A percentile compares a stretch with the other conserved stretches of the same genome.
Conservation (phyloP, 2,329 filamentous ascomycete genomes). For the Beauveria scarabaeidicola region DNA sequence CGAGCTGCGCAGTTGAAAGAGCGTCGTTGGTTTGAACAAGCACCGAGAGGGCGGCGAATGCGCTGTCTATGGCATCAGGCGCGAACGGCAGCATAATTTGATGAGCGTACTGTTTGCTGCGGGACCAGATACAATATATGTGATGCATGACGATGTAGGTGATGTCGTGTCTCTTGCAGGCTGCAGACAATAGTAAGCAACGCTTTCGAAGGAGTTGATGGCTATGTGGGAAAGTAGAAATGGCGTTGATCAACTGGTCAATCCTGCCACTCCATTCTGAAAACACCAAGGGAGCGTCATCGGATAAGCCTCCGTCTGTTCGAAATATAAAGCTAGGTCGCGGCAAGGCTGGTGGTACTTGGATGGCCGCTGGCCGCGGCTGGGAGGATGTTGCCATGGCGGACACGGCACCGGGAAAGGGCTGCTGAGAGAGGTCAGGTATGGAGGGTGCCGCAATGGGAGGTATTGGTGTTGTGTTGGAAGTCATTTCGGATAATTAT, state of each 20-base stretch:
- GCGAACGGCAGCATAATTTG: conserved; percentile 16
- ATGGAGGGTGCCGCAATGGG: neutral
- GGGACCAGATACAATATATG: conserved; percentile 50
- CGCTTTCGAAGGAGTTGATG: conserved; percentile 26
- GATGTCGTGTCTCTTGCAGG: conserved; percentile 46
- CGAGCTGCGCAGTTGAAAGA: conserved; percentile 20
- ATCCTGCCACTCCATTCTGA: neutral
- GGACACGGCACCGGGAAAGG: neutral
- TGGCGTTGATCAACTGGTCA: neutral
- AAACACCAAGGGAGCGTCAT: neutral
- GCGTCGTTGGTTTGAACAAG: conserved; percentile 30
- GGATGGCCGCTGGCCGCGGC: neutral
- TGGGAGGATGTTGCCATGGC: neutral
- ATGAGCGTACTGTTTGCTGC: conserved; percentile 25
- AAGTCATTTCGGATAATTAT: neutral
- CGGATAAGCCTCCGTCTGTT: neutral
- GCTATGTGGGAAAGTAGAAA: neutral
- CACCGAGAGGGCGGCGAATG: conserved; percentile 26
- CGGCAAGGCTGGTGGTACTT: neutral
- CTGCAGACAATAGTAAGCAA: conserved; percentile 45
- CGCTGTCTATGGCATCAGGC: conserved; percentile 20
- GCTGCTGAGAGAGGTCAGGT: neutral
- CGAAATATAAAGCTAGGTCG: neutral
- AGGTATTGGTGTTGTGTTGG: neutral
- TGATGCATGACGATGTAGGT: conserved; percentile 61